Conservation (phyloP, 1,284 basidiomycete species). For the Microbotryum silenes-acaulis region DNA sequence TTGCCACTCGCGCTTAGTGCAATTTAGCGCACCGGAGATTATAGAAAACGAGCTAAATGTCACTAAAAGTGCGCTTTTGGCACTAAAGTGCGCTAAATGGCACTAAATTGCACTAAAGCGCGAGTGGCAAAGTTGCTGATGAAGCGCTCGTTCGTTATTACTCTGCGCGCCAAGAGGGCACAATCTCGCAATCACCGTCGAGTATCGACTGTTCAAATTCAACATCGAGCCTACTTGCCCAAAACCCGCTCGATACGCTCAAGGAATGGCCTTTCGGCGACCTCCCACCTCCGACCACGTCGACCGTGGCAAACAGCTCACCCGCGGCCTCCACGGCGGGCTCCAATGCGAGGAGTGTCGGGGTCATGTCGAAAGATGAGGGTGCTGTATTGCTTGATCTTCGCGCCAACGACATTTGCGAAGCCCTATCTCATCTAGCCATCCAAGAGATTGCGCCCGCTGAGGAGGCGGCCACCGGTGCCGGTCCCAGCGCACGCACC, state of each 20-base stretch:
- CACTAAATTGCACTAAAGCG: no score
- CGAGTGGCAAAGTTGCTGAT: no score
- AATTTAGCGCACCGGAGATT: no score
- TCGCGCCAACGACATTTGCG: slow-evolving; percentile 27
- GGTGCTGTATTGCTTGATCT: slow-evolving; percentile 14
- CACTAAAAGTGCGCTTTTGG: no score
- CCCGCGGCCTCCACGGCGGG: neutral
- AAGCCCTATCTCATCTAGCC: slow-evolving; percentile 24
- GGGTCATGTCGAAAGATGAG: neutral
- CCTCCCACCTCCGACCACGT: no score
- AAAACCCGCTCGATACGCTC: neutral
- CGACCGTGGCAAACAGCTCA: neutral
- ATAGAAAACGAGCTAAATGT: no score
- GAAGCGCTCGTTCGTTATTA: slow-evolving; percentile 22
- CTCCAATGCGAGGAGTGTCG: neutral
- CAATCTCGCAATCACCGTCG: neutral
- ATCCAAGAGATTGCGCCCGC: slow-evolving; percentile 26
- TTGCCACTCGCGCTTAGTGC: no score
- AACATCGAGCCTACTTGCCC: neutral
- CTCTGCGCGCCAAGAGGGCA: slow-evolving; percentile 14
- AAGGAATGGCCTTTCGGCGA: neutral
- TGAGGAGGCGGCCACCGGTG: slow-evolving; percentile 24
- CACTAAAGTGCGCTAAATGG: no score
- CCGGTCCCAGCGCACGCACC: slow-evolving; percentile 6
- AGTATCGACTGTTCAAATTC: neutral